Conservation (phyloP, 2,329 filamentous ascomycete genomes). For the Drechslerella dactyloides region DNA sequence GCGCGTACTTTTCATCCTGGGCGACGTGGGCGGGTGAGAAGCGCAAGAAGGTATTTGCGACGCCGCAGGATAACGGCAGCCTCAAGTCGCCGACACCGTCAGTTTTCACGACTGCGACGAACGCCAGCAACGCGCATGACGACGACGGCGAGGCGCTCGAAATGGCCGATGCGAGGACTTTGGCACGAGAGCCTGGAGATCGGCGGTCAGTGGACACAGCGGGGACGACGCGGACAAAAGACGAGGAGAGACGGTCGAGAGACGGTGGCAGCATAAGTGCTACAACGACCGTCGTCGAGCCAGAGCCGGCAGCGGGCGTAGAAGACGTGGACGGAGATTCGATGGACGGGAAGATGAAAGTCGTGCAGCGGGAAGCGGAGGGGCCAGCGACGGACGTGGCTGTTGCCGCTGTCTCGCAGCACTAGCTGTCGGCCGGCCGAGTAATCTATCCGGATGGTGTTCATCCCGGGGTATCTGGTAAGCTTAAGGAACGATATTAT, state of each 20-base stretch:
- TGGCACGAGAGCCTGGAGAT: slow-evolving; percentile 8
- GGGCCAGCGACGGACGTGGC: not conserved
- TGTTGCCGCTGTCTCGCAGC: not conserved
- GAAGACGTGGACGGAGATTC: not conserved
- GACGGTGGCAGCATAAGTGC: slow-evolving; percentile 35
- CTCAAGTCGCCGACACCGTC: slow-evolving; percentile 30
- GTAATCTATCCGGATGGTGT: not conserved
- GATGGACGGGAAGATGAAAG: not conserved
- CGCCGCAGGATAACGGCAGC: slow-evolving; percentile 18
- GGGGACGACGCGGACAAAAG: slow-evolving; percentile 22
- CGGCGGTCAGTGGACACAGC: slow-evolving; percentile 36
- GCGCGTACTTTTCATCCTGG: slow-evolving; percentile 73
- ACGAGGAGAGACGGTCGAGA: slow-evolving; percentile 18
- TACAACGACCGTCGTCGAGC: slow-evolving; percentile 47
- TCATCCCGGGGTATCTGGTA: too few species aligned
- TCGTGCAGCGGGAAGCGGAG: not conserved
- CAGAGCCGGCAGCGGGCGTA: not conserved
- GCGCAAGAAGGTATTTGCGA: slow-evolving; percentile 63
- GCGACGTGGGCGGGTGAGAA: slow-evolving; percentile 77
- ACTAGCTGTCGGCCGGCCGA: not conserved
- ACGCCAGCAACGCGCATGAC: slow-evolving; percentile 7
- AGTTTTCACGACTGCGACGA: slow-evolving; percentile 15
- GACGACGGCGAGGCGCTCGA: slow-evolving; percentile 31
- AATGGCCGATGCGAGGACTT: slow-evolving; percentile 29
- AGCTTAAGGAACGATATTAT: not conserved